Evolutionary conservation across 2,329 filamentous ascomycete species (phyloP).

Genomic region (Cryphonectria carpinicola): DNA sequence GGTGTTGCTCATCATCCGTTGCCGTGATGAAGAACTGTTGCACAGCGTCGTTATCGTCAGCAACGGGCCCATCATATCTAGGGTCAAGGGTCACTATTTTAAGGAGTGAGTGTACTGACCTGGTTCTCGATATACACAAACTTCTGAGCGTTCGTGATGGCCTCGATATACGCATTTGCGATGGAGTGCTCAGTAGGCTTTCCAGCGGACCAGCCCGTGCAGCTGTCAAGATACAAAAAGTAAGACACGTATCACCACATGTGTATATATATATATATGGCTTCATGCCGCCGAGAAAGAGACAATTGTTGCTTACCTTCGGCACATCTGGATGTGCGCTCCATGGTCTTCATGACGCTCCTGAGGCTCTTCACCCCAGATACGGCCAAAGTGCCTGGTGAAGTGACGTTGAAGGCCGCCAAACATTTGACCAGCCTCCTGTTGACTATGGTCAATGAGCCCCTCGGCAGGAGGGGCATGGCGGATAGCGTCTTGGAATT

Average conservation of each 20-base stretch:
- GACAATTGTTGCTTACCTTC: conserved; percentile 4
- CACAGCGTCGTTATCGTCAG: conserved; percentile 21
- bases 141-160: conserved; percentile 69
- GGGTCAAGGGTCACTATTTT: fast-evolving
- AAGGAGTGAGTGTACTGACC: conserved; percentile 37
- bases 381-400: conserved; percentile 42
- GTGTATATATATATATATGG: background rate
- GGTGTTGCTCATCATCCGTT: conserved; percentile 69
- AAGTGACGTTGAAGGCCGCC: conserved; percentile 41
- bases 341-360: conserved; percentile 33
- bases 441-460: conserved; percentile 33
- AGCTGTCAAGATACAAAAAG: conserved; percentile 38
- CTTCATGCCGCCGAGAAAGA: too few relatives aligned
- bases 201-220: conserved; percentile 56
- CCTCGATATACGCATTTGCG: conserved; percentile 78
- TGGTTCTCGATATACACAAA: conserved; percentile 83
- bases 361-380: conserved; percentile 40
- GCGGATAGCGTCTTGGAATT: conserved; percentile 32
- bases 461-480: conserved; percentile 32
- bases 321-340: conserved; percentile 51
- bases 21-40: conserved; percentile 83
- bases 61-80: background rate
- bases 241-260: background rate
- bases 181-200: conserved; percentile 73
- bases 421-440: conserved; percentile 33